These are phyloP conservation scores for Boletus sensibilis DNA, from an alignment of 768 basidiomycete species.

Conservation along the genomic window DNA sequence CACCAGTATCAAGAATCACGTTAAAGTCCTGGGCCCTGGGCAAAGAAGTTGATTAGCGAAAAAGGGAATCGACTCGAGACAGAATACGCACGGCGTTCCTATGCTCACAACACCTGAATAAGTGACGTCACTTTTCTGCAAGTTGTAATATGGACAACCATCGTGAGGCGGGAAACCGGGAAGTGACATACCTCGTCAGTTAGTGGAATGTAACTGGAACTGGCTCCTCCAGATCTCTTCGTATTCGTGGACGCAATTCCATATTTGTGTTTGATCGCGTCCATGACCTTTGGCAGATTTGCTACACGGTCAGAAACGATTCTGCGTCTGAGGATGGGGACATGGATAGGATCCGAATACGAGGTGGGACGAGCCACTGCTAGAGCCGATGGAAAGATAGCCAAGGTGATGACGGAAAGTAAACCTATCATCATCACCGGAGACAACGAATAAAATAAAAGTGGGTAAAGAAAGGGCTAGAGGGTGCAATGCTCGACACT, in stretches of 20 bases:
- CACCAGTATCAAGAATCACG: conserved; percentile 82
- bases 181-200: conserved; percentile 46
- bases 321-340: conserved; percentile 39
- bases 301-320: conserved; percentile 26
- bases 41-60: background rate
- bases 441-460: background rate
- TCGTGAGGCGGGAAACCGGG: background rate
- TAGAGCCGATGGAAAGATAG: conserved; percentile 29
- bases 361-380: conserved; percentile 3
- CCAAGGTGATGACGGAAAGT: conserved; percentile 28
- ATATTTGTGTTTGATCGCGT: conserved; percentile 49
- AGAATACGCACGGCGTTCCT: conserved; percentile 57
- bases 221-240: conserved; percentile 34
- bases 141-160: background rate
- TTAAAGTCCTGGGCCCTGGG: conserved; percentile 64
- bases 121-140: conserved; percentile 49
- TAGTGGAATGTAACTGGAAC: background rate
- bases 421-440: conserved; percentile 14
- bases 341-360: conserved; percentile 41
- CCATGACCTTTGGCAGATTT: conserved; percentile 38
- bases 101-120: conserved; percentile 54
- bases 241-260: conserved; percentile 21
- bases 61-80: background rate
- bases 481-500: too few species aligned
- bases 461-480: too few species aligned